Conservation (phyloP, 495 filamentous ascomycete species). For the Umbilicaria muhlenbergii region DNA sequence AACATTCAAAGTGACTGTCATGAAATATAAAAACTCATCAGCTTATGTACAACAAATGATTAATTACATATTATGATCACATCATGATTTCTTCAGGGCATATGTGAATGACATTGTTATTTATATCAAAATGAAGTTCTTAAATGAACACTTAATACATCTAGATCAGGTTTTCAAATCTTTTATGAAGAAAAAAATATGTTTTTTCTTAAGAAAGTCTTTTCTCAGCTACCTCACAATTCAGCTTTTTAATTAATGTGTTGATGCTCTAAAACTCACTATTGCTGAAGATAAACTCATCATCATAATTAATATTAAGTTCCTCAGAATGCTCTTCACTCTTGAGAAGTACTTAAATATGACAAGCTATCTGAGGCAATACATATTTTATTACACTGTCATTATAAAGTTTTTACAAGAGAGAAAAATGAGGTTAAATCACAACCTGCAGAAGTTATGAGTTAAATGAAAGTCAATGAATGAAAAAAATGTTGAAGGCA, state of each 20-base stretch:
- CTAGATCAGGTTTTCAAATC: not conserved
- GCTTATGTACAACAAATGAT: not conserved
- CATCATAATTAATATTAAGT: constrained; percentile 1
- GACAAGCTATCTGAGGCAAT: not conserved
- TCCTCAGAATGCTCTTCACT: not conserved
- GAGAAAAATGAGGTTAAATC: not conserved
- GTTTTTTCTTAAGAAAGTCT: not conserved
- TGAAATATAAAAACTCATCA: constrained; percentile 1
- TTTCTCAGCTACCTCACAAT: not conserved
- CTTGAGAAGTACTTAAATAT: not conserved
- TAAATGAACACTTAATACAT: not conserved
- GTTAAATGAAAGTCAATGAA: not conserved
- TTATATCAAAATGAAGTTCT: not conserved
- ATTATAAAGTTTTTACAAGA: not conserved
- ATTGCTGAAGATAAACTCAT: not conserved
- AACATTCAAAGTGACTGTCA: no score
- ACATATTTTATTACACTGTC: not conserved
- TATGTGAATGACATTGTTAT: constrained; percentile 1
- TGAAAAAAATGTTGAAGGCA: not conserved
- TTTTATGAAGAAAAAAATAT: not conserved
- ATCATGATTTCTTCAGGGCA: no score
- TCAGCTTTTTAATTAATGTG: not conserved
- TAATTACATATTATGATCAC: not conserved
- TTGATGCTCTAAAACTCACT: not conserved
- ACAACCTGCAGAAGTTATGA: no score